phyloP scores from a whole-genome alignment of 2,329 filamentous ascomycete species.

The Canariomyces notabilis region DNA sequence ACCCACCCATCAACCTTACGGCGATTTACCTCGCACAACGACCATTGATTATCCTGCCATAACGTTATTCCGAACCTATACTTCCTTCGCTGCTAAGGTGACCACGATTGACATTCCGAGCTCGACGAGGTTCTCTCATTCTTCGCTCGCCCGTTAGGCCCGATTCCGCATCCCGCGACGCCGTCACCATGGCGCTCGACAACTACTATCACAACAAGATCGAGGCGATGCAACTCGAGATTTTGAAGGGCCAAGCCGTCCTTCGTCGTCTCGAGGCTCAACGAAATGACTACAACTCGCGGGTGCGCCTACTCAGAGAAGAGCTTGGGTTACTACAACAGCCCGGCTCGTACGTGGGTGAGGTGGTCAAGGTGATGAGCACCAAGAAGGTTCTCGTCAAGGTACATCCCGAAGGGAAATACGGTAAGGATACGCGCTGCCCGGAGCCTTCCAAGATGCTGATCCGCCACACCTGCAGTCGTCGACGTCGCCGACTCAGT shows the following conservation, averaged over 20 bases:
- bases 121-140: no score
- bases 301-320: slow-evolving; percentile 88
- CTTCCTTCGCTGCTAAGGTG: no score
- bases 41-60: not conserved
- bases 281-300: slow-evolving; percentile 98
- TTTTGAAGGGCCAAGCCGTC: slow-evolving; percentile 96
- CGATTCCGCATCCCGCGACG: slow-evolving; percentile 10
- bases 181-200: slow-evolving; percentile 85
- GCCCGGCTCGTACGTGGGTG: slow-evolving; percentile 94
- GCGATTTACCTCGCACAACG: not conserved
- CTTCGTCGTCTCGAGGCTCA: slow-evolving; percentile 93
- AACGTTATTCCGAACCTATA: no score
- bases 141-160: no score
- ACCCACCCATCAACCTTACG: slow-evolving; percentile 1
- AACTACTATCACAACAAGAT: slow-evolving; percentile 99
- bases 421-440: slow-evolving; percentile 57
- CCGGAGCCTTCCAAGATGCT: slow-evolving; percentile 3
- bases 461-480: slow-evolving; percentile 48
- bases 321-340: slow-evolving; percentile 95
- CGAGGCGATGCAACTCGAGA: slow-evolving; percentile 99
- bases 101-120: no score
- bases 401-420: slow-evolving; percentile 99
- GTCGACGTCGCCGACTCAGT: slow-evolving; percentile 94
- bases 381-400: slow-evolving; percentile 99
- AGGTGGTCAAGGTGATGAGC: slow-evolving; percentile 99